Base-by-base conservation (phyloP, 805 yeast species). In the Scheffersomyces ergatensis region DNA sequence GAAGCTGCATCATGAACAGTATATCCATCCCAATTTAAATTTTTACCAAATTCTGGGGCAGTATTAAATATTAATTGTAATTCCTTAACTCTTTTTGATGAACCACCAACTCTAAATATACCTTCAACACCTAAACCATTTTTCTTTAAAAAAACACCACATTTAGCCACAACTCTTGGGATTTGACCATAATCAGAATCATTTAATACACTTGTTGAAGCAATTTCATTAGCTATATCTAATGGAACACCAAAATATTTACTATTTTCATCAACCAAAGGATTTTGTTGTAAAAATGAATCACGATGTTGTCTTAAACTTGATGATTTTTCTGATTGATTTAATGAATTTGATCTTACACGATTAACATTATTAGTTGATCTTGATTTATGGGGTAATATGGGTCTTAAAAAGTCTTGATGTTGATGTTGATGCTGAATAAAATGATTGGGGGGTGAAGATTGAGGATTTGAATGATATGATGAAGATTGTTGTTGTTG, bases 1-100 rank as follows among this genome's bases (percentile, higher is more conserved):
- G 93, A 86, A 2, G 98, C 96, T 1, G 97, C 97, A 62, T 93
- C 99, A 65, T 93, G 99, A 11, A 92, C 97, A 0, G 89, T 88
- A 64, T 80, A 93, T 0, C 95, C 92, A 36, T 87, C 89, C 99
- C 98, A 93, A 49, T 77, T 78, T 34, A 90, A 74, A 50, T 84
- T 85, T 37, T 89, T 78, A 14, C 99, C 99, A 58, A 85, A 93
- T 44, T 80, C 81, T 0, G 99, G 98, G 2, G 97, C 89, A 2
- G 85, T 66, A 40, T 90, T 87, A 67, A 93, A 93, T 12, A 83
- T 72, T 29, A 78, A 74, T 60, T 93, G 98, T 29, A 93, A 71
- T 49, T 88, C 90, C 51, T 88, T 86, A 27, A 93, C 83, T 40
- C 99, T 75, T 55, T 89, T 85, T 23, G 88, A 82, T 13, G 95